phyloP scores from a whole-genome alignment of 140 eudicot genomes.

The Flaveria floridana region DNA sequence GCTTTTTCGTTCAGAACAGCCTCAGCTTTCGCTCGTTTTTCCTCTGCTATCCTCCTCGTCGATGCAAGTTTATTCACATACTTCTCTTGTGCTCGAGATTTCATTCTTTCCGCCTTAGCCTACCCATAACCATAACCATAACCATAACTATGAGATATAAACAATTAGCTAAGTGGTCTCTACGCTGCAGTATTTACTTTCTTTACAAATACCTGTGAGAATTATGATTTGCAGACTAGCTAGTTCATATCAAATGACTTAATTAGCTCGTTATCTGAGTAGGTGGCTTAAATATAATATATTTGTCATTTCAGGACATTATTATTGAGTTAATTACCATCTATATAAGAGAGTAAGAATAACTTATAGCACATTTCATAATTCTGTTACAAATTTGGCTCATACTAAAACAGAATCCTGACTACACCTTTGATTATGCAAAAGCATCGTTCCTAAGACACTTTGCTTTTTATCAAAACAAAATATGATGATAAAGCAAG shows the following conservation, averaged over 20 bases:
- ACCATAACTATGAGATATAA: not conserved
- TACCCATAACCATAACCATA: slow-evolving; percentile 17
- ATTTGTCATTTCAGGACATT: too few relatives aligned
- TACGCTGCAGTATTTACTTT: too few relatives aligned
- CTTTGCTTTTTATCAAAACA: not conserved
- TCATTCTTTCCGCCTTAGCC: slow-evolving; percentile 87
- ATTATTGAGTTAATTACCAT: too few relatives aligned
- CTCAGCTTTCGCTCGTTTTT: slow-evolving; percentile 80
- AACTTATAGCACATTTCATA: not conserved
- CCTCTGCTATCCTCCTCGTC: slow-evolving; percentile 85
- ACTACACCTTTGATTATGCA: not conserved
- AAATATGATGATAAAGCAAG: not conserved
- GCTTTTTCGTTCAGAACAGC: slow-evolving; percentile 78
- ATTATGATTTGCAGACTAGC: too few relatives aligned
- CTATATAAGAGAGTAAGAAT: not conserved
- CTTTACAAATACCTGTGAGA: too few relatives aligned
- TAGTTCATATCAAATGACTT: too few relatives aligned
- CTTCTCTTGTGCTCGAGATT: slow-evolving; percentile 86
- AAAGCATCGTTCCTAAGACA: not conserved
- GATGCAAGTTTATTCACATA: slow-evolving; percentile 68
- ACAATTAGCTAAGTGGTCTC: not conserved
- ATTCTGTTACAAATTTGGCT: not conserved
- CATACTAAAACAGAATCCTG: not conserved
- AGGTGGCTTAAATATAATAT: too few relatives aligned
- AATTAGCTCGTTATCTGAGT: too few relatives aligned